A percentile compares a stretch with the other conserved stretches of the same genome.
phyloP scores from a whole-genome alignment of 2,329 filamentous ascomycete species.

The Incumbomyces delicatus region DNA sequence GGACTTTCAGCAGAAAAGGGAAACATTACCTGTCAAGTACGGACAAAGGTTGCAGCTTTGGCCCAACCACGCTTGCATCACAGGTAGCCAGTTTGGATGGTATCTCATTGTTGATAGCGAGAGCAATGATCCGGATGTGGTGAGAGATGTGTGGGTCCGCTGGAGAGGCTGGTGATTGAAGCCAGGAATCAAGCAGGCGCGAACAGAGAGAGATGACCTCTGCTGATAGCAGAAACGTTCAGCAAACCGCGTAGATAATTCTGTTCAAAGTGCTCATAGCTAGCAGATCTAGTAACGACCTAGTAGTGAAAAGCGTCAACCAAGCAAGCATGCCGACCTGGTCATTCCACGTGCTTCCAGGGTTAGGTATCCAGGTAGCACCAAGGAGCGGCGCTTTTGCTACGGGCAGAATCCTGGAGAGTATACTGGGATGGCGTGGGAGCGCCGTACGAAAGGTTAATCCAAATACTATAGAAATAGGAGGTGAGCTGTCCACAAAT shows the following conservation, averaged over 20 bases:
- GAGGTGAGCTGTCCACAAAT: no score
- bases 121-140: constrained; percentile 40
- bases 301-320: background rate
- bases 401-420: no score
- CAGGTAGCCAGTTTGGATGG: constrained; percentile 60
- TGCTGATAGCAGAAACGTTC: background rate
- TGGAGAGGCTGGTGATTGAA: constrained; percentile 58
- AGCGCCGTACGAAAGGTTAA: no score
- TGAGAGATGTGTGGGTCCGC: constrained; percentile 67
- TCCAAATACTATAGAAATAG: no score
- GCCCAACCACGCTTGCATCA: constrained; percentile 75
- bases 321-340: no score
- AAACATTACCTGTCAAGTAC: constrained; percentile 42
- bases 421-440: no score
- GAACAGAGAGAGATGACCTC: background rate
- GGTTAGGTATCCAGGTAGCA: no score
- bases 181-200: background rate
- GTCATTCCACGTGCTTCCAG: no score
- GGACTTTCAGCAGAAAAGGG: constrained; percentile 33
- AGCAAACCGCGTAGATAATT: background rate
- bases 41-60: constrained; percentile 62
- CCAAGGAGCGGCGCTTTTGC: no score
- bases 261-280: no score
- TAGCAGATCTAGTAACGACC: background rate
- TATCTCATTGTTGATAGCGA: constrained; percentile 65